Conservation (phyloP, 2,329 filamentous ascomycete genomes). For the Fusarium fracticaudum region DNA sequence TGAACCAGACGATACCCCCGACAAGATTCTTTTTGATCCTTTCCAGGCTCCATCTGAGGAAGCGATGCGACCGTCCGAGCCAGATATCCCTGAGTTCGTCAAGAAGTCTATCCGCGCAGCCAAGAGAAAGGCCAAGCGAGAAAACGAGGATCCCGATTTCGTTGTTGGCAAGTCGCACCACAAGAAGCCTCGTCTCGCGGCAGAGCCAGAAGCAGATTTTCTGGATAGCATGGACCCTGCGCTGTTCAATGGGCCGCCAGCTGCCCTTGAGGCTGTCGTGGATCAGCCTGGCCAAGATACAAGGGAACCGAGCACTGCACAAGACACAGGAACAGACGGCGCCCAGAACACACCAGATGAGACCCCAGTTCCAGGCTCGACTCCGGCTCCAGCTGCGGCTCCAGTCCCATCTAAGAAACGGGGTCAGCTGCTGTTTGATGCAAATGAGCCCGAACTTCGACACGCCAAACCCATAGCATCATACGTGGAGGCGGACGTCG, state of each 20-base stretch:
- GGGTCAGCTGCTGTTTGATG: conserved; percentile 48
- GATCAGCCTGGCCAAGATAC: conserved; percentile 25
- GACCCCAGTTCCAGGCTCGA: not conserved
- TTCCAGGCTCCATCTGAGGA: conserved; percentile 64
- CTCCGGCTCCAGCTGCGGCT: not conserved
- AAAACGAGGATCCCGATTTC: conserved; percentile 66
- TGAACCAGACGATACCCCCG: conserved; percentile 65
- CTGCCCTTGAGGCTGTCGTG: conserved; percentile 33
- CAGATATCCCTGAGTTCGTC: conserved; percentile 62
- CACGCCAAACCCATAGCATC: conserved; percentile 63
- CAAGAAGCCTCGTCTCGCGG: conserved; percentile 51
- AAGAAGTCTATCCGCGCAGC: conserved; percentile 64
- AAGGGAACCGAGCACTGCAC: conserved; percentile 29
- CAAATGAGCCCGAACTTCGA: conserved; percentile 59
- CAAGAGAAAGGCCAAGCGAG: conserved; percentile 62
- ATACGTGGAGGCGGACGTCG: conserved; percentile 60
- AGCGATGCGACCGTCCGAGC: conserved; percentile 53
- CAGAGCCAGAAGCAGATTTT: conserved; percentile 46
- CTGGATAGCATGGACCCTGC: conserved; percentile 63
- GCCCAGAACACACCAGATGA: conserved; percentile 21
- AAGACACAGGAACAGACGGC: not conserved
- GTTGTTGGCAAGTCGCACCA: conserved; percentile 53
- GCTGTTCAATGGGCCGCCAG: conserved; percentile 50
- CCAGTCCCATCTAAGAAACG: conserved; percentile 29
- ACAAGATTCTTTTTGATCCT: conserved; percentile 68